phyloP scores from a whole-genome alignment of 371 early-diverging fungal species.

The Mortierella sp. region DNA sequence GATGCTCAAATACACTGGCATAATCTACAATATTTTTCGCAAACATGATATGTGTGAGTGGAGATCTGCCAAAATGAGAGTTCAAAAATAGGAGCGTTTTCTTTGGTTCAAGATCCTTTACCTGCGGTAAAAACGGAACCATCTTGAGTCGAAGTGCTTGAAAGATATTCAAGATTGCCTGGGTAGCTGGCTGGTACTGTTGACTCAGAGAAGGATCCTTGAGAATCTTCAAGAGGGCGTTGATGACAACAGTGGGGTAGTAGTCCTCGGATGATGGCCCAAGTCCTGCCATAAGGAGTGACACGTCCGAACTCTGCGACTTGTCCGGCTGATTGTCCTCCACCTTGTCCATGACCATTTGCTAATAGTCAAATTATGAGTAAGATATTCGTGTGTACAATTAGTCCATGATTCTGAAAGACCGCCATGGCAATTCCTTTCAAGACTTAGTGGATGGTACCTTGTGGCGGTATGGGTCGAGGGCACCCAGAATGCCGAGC shows the following conservation, averaged over 20 bases:
- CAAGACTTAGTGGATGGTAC: slow-evolving; percentile 48
- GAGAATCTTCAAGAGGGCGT: slow-evolving; percentile 92
- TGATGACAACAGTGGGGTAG: slow-evolving; percentile 91
- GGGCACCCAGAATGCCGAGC: slow-evolving; percentile 95
- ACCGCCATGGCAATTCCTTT: neutral
- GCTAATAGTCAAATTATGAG: slow-evolving; percentile 12
- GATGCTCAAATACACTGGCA: slow-evolving; percentile 78
- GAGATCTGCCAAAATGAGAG: slow-evolving; percentile 84
- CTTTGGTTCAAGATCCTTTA: slow-evolving; percentile 27
- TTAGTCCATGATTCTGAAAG: neutral
- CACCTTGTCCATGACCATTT: slow-evolving; percentile 65
- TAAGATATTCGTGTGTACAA: neutral
- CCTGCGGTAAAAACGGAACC: slow-evolving; percentile 86
- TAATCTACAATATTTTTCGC: slow-evolving; percentile 57
- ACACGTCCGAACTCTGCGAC: slow-evolving; percentile 73
- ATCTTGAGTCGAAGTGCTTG: slow-evolving; percentile 89
- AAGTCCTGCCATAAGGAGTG: slow-evolving; percentile 80
- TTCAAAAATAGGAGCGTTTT: slow-evolving; percentile 16
- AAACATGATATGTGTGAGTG: slow-evolving; percentile 71
- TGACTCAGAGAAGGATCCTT: slow-evolving; percentile 85
- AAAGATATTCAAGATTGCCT: slow-evolving; percentile 96
- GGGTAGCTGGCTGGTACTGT: slow-evolving; percentile 92
- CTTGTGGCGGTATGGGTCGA: slow-evolving; percentile 96
- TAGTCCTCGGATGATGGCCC: slow-evolving; percentile 88
- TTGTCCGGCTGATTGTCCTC: slow-evolving; percentile 73